Evolutionary conservation across 129 eudicot genomes (phyloP).

Genomic region (Flaveria brownii): DNA sequence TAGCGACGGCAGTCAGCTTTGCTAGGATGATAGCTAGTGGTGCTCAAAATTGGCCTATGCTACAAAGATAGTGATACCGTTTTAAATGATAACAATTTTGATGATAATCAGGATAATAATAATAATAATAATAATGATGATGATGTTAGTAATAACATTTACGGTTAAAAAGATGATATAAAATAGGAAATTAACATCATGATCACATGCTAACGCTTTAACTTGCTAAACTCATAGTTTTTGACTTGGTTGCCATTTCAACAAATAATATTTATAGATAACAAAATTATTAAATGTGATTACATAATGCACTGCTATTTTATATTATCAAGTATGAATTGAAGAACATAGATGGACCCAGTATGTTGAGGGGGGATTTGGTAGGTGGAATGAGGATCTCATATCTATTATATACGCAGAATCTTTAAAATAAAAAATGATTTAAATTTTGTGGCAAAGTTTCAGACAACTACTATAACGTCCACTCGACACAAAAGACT

Average conservation of each 20-base stretch:
- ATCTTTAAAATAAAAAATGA: not conserved
- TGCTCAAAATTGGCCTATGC: not conserved
- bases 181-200: too few relatives aligned
- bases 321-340: not conserved
- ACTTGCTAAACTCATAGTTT: not conserved
- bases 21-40: not conserved
- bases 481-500: not conserved
- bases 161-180: too few relatives aligned
- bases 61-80: too few relatives aligned
- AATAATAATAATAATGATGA: too few relatives aligned
- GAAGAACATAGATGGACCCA: slow-evolving; percentile 23
- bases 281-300: not conserved
- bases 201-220: not conserved
- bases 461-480: slow-evolving; percentile 12
- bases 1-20: not conserved
- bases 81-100: not conserved
- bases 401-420: not conserved
- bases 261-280: not conserved
- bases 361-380: slow-evolving; percentile 15
- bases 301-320: not conserved
- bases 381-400: slow-evolving; percentile 34
- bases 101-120: too few relatives aligned
- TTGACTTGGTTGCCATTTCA: not conserved
- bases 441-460: slow-evolving; percentile 11
- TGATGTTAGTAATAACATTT: too few relatives aligned